These are phyloP conservation scores for Rhizoclosmatium sp. DNA, from an alignment of 192 early-diverging fungal genomes.

Conservation along the genomic window DNA sequence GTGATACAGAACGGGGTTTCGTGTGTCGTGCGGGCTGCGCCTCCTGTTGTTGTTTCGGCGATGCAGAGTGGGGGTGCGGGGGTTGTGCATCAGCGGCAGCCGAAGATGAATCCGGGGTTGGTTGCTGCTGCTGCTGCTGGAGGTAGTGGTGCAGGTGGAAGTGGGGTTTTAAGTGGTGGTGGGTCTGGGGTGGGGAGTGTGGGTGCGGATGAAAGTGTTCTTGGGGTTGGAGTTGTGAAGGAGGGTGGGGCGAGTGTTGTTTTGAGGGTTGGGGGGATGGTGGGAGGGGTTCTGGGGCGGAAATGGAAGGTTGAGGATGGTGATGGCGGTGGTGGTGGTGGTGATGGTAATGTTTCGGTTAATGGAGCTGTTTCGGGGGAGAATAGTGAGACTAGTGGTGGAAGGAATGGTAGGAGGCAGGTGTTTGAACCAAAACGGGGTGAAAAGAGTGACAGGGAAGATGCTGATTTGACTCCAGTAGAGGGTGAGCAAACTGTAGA, in stretches of 20 bases:
- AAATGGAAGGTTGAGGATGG: conserved; percentile 21
- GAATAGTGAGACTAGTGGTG: background rate
- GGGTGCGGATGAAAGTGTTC: background rate
- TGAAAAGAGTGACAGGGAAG: background rate
- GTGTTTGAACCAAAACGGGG: background rate
- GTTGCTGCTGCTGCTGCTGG: too few relatives aligned
- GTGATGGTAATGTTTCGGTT: background rate
- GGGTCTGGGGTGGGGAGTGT: background rate
- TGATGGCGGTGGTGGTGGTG: background rate
- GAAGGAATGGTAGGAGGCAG: background rate
- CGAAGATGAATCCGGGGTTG: too few relatives aligned
- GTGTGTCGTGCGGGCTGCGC: background rate
- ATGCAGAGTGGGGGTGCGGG: background rate
- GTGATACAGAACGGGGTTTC: conserved; percentile 1
- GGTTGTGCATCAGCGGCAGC: background rate
- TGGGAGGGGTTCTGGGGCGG: conserved; percentile 1
- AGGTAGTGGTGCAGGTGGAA: background rate
- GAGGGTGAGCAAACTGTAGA: too few relatives aligned
- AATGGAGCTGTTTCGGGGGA: background rate
- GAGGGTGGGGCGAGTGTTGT: conserved; percentile 23
- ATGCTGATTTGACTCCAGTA: background rate
- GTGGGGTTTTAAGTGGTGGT: background rate
- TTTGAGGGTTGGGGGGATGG: conserved; percentile 17
- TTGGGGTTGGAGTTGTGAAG: conserved; percentile 8
- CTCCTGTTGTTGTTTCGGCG: background rate